Conservation (phyloP, 192 early-diverging fungal genomes). For the Entomortierella lignicola region DNA sequence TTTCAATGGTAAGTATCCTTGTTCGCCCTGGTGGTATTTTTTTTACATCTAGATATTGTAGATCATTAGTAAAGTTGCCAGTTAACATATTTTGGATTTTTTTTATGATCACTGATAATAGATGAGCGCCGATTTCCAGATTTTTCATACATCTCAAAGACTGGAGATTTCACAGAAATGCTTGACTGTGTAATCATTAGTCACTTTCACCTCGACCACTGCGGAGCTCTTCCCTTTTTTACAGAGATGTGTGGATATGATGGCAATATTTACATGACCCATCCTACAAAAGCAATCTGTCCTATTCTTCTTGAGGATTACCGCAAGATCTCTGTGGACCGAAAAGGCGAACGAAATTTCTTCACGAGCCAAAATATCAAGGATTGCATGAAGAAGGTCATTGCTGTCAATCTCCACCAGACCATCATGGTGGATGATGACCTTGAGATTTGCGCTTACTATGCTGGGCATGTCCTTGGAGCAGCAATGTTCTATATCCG, state of each 20-base stretch:
- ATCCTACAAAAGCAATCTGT: conserved; percentile 95
- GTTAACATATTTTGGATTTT: too few relatives aligned
- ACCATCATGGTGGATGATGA: conserved; percentile 88
- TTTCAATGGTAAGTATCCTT: conserved; percentile 80
- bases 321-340: conserved; percentile 90
- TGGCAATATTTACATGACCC: conserved; percentile 98
- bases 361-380: conserved; percentile 91
- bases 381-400: conserved; percentile 95
- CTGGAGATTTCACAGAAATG: conserved; percentile 81
- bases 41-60: too few relatives aligned
- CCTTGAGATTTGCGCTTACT: conserved; percentile 86
- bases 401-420: conserved; percentile 86
- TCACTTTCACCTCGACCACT: conserved; percentile 99
- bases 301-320: conserved; percentile 95
- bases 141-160: conserved; percentile 90
- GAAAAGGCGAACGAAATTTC: conserved; percentile 90
- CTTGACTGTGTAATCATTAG: conserved; percentile 95
- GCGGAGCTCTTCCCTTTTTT: conserved; percentile 95
- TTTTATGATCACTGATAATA: background rate
- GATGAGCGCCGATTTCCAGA: conserved; percentile 93
- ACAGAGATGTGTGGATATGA: conserved; percentile 95
- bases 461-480: conserved; percentile 98
- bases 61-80: background rate
- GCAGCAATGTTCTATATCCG: conserved; percentile 95
- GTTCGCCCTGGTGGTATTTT: too few relatives aligned